Evolutionary conservation across 2,329 filamentous ascomycete species (phyloP).

Genomic region (Scedosporium boydii): DNA sequence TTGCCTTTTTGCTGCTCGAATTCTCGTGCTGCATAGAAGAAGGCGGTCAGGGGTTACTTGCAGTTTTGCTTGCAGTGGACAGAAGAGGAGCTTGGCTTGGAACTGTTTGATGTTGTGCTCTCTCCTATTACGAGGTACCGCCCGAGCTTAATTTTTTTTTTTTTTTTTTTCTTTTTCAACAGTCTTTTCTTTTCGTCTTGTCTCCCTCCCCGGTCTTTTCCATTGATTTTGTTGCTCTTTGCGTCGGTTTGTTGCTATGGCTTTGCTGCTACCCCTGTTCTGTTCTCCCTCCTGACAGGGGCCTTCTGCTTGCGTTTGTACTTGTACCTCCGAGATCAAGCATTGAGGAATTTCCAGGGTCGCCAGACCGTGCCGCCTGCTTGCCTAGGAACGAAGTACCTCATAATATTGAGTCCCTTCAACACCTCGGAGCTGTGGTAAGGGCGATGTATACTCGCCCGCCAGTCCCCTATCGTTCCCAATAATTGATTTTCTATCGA

Average conservation of each 20-base stretch:
- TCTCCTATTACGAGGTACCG: too few species aligned
- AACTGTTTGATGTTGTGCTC: too few species aligned
- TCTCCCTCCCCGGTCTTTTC: not conserved
- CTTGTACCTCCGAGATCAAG: not conserved
- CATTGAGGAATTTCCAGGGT: not conserved
- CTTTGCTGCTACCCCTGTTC: not conserved
- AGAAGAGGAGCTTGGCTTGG: not conserved
- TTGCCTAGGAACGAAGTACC: too few species aligned
- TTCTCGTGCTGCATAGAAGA: not conserved
- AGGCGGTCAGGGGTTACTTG: not conserved
- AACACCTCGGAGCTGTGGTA: too few species aligned
- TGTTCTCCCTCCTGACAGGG: not conserved
- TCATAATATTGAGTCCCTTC: too few species aligned
- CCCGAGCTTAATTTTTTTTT: too few species aligned
- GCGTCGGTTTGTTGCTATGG: not conserved
- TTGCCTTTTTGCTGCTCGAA: not conserved
- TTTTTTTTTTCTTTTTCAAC: not conserved
- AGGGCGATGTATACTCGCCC: too few species aligned
- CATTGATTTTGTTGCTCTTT: not conserved
- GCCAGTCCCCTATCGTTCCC: too few species aligned
- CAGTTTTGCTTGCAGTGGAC: not conserved
- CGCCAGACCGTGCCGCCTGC: not conserved
- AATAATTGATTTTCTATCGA: too few species aligned
- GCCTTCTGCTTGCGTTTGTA: not conserved
- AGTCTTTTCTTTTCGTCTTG: not conserved